Percentiles rank a stretch among this genome's conserved stretches.
Conservation (phyloP, 164 flowering plant genomes). For the Nymphaea thermarum region DNA sequence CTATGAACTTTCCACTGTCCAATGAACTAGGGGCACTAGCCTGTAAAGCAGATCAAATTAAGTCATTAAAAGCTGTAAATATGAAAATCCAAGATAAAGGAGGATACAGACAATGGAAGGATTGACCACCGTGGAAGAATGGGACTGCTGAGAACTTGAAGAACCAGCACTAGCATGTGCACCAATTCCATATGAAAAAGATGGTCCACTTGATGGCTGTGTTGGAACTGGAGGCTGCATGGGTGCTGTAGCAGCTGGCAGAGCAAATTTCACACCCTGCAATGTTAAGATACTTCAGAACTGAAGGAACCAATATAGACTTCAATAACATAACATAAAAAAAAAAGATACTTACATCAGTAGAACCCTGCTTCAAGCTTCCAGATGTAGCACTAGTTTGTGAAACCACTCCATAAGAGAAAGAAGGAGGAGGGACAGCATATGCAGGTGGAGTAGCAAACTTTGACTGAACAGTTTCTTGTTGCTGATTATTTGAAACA, state of each 20-base stretch:
- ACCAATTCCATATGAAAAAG: slow-evolving; percentile 21
- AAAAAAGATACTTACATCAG: slow-evolving; percentile 16
- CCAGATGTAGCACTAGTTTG: slow-evolving; percentile 9
- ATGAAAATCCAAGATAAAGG: neutral
- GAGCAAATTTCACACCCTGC: slow-evolving; percentile 3
- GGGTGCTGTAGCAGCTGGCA: slow-evolving; percentile 9
- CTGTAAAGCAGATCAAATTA: slow-evolving; percentile 11
- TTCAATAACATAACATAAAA: neutral
- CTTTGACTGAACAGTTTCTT: slow-evolving; percentile 16
- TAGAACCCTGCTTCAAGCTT: slow-evolving; percentile 17
- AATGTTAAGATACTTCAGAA: neutral
- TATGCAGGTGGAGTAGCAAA: slow-evolving; percentile 14
- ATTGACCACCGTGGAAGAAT: slow-evolving; percentile 16
- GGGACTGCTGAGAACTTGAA: slow-evolving; percentile 15
- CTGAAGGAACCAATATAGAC: neutral
- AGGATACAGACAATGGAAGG: neutral
- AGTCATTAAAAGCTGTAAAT: neutral
- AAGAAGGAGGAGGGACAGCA: slow-evolving; percentile 18
- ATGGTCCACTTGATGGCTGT: slow-evolving; percentile 16
- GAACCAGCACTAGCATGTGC: slow-evolving; percentile 16
- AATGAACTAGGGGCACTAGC: slow-evolving; percentile 8
- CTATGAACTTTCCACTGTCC: slow-evolving; percentile 11
- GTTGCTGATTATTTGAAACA: slow-evolving; percentile 8
- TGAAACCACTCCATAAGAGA: slow-evolving; percentile 18
- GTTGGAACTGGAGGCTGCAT: slow-evolving; percentile 21